Evolutionary conservation across 108 stramenopile species (phyloP).

Genomic region (Schizochytrium sp.): DNA sequence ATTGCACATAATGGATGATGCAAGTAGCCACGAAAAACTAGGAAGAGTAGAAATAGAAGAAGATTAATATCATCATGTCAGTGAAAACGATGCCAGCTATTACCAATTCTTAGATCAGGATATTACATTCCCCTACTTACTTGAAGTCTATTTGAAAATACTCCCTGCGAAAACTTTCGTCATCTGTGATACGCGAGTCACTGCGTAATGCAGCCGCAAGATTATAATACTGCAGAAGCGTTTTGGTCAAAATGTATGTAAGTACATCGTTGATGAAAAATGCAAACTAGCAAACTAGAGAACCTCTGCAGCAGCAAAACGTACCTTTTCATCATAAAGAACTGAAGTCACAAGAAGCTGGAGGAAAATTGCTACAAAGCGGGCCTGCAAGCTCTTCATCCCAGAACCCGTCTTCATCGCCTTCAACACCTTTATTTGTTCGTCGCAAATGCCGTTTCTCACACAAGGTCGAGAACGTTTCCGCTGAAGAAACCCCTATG

Average conservation of each 20-base stretch:
- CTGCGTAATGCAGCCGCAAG: neutral
- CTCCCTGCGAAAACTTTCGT: neutral
- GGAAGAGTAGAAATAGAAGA: no score
- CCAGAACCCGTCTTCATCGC: slow-evolving; percentile 16
- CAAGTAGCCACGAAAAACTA: slow-evolving; percentile 47
- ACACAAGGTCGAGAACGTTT: neutral
- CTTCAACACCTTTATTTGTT: neutral
- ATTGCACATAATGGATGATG: slow-evolving; percentile 49
- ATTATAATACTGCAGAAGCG: slow-evolving; percentile 41
- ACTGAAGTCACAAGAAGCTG: slow-evolving; percentile 27
- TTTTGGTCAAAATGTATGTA: neutral
- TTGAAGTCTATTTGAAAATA: slow-evolving; percentile 52
- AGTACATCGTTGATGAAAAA: neutral
- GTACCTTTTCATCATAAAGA: slow-evolving; percentile 27
- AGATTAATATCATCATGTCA: no score
- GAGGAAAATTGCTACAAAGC: slow-evolving; percentile 13
- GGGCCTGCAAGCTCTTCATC: neutral
- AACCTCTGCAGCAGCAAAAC: neutral
- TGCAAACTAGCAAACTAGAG: neutral
- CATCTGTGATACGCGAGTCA: neutral
- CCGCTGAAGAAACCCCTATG: no score
- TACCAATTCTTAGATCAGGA: no score
- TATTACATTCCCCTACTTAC: neutral
- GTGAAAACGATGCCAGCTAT: no score
- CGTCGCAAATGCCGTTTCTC: neutral